phyloP scores from a whole-genome alignment of 345 rosid species.

The Citrus medica region DNA sequence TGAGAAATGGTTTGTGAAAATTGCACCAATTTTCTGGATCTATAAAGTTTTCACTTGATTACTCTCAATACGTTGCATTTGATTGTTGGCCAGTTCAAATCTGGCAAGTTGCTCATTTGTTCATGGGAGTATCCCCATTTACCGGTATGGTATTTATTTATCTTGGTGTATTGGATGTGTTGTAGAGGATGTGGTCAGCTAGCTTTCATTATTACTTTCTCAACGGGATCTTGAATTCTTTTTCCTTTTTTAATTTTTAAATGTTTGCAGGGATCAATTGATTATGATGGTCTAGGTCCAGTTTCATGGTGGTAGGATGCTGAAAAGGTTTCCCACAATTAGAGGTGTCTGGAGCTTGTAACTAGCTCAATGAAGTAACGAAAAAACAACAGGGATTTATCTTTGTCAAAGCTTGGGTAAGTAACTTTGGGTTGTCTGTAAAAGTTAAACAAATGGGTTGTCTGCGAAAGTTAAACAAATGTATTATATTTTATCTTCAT shows the following conservation, averaged over 20 bases:
- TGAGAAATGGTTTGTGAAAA: background rate
- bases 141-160: too few species aligned
- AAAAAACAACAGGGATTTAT: too few species aligned
- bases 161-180: too few species aligned
- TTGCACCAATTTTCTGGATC: background rate
- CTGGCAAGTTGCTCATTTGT: too few species aligned
- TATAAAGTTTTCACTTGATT: background rate
- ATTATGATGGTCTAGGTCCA: conserved; percentile 76
- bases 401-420: background rate
- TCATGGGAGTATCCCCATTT: too few species aligned
- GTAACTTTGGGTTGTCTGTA: too few species aligned
- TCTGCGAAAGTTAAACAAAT: too few species aligned
- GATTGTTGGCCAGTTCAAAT: background rate
- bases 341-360: background rate
- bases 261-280: conserved; percentile 57
- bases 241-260: background rate
- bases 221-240: too few species aligned
- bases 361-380: background rate
- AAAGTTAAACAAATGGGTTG: too few species aligned
- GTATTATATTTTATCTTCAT: too few species aligned
- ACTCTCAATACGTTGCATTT: background rate
- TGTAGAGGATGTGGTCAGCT: too few species aligned
- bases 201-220: too few species aligned
- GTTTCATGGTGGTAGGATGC: conserved; percentile 77
- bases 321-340: background rate